Evolutionary conservation across 2,329 filamentous ascomycete genomes (phyloP).

Genomic region (Neofusicoccum umdonicola): DNA sequence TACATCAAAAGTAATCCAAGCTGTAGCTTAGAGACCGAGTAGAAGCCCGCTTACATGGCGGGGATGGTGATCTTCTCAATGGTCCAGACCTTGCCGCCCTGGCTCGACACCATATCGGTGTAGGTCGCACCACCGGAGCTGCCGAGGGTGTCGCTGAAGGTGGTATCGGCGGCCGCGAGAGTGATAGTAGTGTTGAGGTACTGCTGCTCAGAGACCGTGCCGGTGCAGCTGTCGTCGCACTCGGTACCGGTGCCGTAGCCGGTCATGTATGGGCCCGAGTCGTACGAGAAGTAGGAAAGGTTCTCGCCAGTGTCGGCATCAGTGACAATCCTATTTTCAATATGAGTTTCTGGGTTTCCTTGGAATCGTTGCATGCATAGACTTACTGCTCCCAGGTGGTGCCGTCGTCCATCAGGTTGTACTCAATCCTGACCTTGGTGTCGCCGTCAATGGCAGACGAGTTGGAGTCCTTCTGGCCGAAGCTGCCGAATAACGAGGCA

Average conservation of each 20-base stretch:
- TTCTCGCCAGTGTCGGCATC: constrained; percentile 36
- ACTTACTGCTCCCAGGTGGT: constrained; percentile 33
- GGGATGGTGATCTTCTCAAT: constrained; percentile 2
- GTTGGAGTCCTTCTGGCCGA: constrained; percentile 39
- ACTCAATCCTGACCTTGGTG: constrained; percentile 35
- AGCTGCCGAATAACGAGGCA: constrained; percentile 40
- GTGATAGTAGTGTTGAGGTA: constrained; percentile 43
- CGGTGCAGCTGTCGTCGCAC: constrained; percentile 38
- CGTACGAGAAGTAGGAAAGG: constrained; percentile 35
- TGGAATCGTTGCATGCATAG: too few species aligned
- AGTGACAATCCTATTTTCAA: constrained; percentile 26
- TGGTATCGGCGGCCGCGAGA: constrained; percentile 33
- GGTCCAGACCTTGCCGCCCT: constrained; percentile 9
- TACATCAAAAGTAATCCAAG: too few species aligned
- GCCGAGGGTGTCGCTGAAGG: constrained; percentile 21
- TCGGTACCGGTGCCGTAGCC: constrained; percentile 43
- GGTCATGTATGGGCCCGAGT: constrained; percentile 39
- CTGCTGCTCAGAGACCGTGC: constrained; percentile 37
- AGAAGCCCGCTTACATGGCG: background rate
- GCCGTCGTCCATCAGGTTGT: constrained; percentile 25
- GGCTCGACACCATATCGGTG: background rate
- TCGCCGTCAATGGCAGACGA: constrained; percentile 23
- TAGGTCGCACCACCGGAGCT: background rate
- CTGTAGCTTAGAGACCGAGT: too few species aligned
- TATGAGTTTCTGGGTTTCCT: background rate